Evolutionary conservation across 2,329 filamentous ascomycete species (phyloP).

Genomic region (Hypocrella siamensis): DNA sequence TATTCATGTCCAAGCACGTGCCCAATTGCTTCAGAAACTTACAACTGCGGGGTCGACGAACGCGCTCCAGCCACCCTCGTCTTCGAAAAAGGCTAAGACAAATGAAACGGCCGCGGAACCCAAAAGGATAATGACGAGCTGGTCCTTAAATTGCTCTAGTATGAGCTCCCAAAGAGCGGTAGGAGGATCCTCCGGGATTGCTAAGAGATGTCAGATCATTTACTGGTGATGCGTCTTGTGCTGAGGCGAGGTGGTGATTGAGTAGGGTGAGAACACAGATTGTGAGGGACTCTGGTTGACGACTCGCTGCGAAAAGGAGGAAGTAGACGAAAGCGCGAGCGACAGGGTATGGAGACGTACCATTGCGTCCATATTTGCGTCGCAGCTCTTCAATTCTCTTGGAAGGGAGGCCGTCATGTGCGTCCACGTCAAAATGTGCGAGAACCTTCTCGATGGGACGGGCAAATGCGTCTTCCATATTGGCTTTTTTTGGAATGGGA

Average conservation of each 20-base stretch:
- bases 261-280: neutral
- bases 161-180: constrained; percentile 95
- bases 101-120: constrained; percentile 90
- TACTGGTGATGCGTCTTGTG: too few relatives aligned
- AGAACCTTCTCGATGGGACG: constrained; percentile 43
- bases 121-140: constrained; percentile 88
- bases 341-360: constrained; percentile 24
- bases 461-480: constrained; percentile 50
- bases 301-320: too few relatives aligned
- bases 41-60: constrained; percentile 94
- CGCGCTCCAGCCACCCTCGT: constrained; percentile 85
- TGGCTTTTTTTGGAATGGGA: constrained; percentile 6
- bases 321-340: constrained; percentile 1
- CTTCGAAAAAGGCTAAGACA: constrained; percentile 80
- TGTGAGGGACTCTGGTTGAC: too few relatives aligned
- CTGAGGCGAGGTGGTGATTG: neutral
- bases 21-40: too few relatives aligned
- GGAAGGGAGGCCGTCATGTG: constrained; percentile 38
- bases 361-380: constrained; percentile 49
- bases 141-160: constrained; percentile 97
- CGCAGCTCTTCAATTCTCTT: constrained; percentile 40
- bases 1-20: neutral
- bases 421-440: constrained; percentile 39
- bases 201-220: constrained; percentile 14
- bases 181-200: constrained; percentile 72